Evolutionary conservation across 805 yeast genomes (phyloP).

Genomic region (Brettanomyces anomalus): DNA sequence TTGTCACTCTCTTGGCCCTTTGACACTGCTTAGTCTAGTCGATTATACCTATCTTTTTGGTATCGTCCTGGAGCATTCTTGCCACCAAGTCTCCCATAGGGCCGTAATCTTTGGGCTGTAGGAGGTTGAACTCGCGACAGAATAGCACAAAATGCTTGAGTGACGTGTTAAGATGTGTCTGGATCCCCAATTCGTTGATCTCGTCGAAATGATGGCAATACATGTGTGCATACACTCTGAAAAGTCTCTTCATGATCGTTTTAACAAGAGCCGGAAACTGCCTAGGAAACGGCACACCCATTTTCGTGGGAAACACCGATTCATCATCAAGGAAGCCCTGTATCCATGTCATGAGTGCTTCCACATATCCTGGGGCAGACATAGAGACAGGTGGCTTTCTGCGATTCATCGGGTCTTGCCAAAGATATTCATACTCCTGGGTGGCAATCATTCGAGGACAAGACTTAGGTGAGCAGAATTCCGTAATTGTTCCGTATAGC

Average conservation of each 20-base stretch:
- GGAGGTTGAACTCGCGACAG: conserved; percentile 71
- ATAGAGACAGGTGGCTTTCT: conserved; percentile 71
- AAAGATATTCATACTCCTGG: conserved; percentile 89
- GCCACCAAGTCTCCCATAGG: conserved; percentile 81
- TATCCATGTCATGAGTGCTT: conserved; percentile 89
- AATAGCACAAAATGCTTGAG: conserved; percentile 89
- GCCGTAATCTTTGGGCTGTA: conserved; percentile 78
- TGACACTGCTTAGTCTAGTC: not conserved
- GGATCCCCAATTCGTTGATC: conserved; percentile 83
- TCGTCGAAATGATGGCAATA: conserved; percentile 98
- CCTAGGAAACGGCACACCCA: conserved; percentile 86
- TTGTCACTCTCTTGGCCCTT: not conserved
- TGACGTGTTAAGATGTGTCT: conserved; percentile 87
- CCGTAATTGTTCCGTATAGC: conserved; percentile 93
- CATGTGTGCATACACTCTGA: conserved; percentile 93
- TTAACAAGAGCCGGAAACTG: conserved; percentile 71
- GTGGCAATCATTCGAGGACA: conserved; percentile 99
- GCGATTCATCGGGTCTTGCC: conserved; percentile 72
- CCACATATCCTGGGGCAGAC: conserved; percentile 93
- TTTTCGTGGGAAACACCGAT: conserved; percentile 77
- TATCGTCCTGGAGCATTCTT: conserved; percentile 43
- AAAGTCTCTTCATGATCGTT: conserved; percentile 83
- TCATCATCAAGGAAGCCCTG: conserved; percentile 91
- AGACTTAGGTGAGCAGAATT: conserved; percentile 88
- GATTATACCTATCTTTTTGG: not conserved